phyloP scores from a whole-genome alignment of 2,329 filamentous ascomycete genomes.

The Cytospora schulzeri region DNA sequence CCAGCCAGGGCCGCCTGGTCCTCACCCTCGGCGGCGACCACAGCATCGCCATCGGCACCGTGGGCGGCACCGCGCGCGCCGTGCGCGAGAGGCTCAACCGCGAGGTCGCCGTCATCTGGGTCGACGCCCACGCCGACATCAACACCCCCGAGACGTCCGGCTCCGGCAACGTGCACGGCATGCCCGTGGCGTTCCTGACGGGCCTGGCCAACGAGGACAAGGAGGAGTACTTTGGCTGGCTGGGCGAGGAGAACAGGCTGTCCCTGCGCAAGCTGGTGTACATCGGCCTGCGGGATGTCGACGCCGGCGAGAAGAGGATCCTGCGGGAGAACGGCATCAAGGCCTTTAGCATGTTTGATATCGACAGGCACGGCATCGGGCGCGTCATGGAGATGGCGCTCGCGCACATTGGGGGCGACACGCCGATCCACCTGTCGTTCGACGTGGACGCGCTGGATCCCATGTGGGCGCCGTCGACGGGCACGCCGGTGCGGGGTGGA shows the following conservation, averaged over 20 bases:
- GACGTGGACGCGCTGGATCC: conserved; percentile 97
- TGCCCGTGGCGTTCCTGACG: conserved; percentile 92
- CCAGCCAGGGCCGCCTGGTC: conserved; percentile 79
- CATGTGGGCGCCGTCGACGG: conserved; percentile 93
- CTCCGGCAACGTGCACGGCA: conserved; percentile 95
- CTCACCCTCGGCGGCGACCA: conserved; percentile 95
- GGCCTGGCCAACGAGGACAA: conserved; percentile 77
- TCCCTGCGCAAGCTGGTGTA: conserved; percentile 89
- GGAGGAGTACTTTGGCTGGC: conserved; percentile 86
- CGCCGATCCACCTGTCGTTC: conserved; percentile 95
- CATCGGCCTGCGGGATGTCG: conserved; percentile 92
- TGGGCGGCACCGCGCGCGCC: conserved; percentile 84
- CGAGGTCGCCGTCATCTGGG: conserved; percentile 96
- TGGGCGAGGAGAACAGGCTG: conserved; percentile 69
- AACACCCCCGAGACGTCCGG: conserved; percentile 90
- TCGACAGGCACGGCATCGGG: conserved; percentile 93
- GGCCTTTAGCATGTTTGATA: conserved; percentile 98
- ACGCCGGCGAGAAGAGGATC: conserved; percentile 90
- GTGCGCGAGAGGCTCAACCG: conserved; percentile 77
- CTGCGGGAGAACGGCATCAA: conserved; percentile 86
- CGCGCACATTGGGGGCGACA: conserved; percentile 90
- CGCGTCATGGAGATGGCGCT: conserved; percentile 98
- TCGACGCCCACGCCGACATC: conserved; percentile 97
- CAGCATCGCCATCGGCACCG: conserved; percentile 91
- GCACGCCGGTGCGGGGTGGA: conserved; percentile 90